phyloP scores from a whole-genome alignment of 78 protist species.

The Bodo saltans region DNA sequence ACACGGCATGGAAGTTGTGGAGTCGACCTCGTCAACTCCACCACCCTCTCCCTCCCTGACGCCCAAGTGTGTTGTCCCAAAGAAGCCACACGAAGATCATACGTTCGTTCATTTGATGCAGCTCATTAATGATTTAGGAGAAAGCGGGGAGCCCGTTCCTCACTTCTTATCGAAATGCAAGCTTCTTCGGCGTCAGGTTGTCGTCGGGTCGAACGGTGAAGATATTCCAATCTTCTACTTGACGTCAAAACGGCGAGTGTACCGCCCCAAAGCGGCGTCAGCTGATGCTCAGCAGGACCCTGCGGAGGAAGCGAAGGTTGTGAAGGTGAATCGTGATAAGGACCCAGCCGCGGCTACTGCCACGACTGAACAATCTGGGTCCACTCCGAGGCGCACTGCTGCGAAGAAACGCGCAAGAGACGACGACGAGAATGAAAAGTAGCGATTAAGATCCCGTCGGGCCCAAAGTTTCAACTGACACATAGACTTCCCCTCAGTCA shows the following conservation, averaged over 20 bases:
- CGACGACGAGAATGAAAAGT: too few relatives aligned
- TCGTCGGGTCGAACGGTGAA: background rate
- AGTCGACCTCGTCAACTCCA: too few relatives aligned
- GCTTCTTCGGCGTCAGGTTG: background rate
- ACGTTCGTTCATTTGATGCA: background rate
- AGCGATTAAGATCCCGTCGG: too few relatives aligned
- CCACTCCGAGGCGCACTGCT: too few relatives aligned
- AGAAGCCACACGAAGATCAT: background rate
- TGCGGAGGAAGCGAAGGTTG: background rate
- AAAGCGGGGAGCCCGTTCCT: background rate
- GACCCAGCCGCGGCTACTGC: background rate
- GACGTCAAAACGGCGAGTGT: background rate
- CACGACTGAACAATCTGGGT: too few relatives aligned
- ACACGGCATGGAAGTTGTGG: too few relatives aligned
- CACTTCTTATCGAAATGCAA: background rate
- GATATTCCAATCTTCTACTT: background rate
- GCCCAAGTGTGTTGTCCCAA: too few relatives aligned
- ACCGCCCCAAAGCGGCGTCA: too few relatives aligned
- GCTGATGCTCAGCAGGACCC: too few relatives aligned
- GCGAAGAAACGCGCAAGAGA: background rate
- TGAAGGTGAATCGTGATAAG: conserved; percentile 15
- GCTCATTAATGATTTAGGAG: background rate
- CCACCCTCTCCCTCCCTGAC: too few relatives aligned
- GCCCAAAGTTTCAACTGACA: too few relatives aligned
- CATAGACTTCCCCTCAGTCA: too few relatives aligned